A percentile compares a stretch with the other conserved stretches of the same genome.
These are phyloP conservation scores for Aspergillus avenaceus DNA, from an alignment of 495 filamentous ascomycete species.

Conservation along the genomic window DNA sequence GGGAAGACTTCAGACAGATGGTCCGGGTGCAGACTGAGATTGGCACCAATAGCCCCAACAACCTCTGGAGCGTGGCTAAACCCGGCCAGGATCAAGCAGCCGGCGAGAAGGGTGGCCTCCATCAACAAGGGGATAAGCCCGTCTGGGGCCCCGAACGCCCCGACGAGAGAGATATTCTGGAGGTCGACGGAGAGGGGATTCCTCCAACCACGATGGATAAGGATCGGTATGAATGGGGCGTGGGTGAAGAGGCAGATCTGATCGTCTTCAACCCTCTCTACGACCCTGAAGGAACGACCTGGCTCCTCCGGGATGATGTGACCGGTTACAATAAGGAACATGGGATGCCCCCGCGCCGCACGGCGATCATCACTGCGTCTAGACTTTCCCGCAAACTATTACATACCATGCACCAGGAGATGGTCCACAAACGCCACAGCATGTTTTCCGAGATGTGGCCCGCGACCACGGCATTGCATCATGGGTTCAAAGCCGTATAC, in stretches of 20 bases:
- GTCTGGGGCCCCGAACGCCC: slow-evolving; percentile 86
- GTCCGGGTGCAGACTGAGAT: slow-evolving; percentile 85
- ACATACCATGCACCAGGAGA: slow-evolving; percentile 85
- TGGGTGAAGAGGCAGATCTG: slow-evolving; percentile 88
- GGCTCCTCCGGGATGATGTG: slow-evolving; percentile 81
- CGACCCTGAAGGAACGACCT: slow-evolving; percentile 82
- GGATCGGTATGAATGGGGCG: slow-evolving; percentile 82
- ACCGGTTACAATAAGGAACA: slow-evolving; percentile 78
- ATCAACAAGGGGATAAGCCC: slow-evolving; percentile 59
- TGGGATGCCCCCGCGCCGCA: slow-evolving; percentile 70
- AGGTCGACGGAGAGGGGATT: slow-evolving; percentile 63
- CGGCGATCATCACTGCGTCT: slow-evolving; percentile 81
- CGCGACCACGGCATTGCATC: slow-evolving; percentile 78
- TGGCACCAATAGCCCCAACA: slow-evolving; percentile 68
- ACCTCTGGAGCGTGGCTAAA: slow-evolving; percentile 58
- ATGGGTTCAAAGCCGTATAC: slow-evolving; percentile 93
- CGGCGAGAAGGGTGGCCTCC: slow-evolving; percentile 36
- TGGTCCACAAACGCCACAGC: slow-evolving; percentile 70
- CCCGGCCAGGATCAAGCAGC: slow-evolving; percentile 30
- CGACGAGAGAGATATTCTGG: slow-evolving; percentile 59
- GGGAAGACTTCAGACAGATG: slow-evolving; percentile 91
- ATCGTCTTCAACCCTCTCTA: slow-evolving; percentile 94
- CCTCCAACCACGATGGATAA: slow-evolving; percentile 69
- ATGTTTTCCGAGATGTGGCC: slow-evolving; percentile 99
- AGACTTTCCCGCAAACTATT: slow-evolving; percentile 81